Base-by-base conservation (phyloP, 352 stramenopile species). In the Globisporangium splendens region DNA sequence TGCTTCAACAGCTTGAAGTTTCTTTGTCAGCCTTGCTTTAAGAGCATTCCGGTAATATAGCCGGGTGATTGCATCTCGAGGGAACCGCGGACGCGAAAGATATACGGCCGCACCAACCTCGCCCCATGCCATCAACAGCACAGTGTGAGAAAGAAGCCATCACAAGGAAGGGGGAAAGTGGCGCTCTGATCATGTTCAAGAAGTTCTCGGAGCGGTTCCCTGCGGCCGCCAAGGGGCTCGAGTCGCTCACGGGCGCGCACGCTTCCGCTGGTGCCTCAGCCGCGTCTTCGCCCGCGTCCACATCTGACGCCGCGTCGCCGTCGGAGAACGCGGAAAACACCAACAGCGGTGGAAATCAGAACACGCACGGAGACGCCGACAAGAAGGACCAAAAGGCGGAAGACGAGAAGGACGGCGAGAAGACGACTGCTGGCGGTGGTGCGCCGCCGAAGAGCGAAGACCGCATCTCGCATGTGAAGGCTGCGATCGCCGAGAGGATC, bases 131-230 rank as follows among this genome's bases (percentile, higher is more conserved):
- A 8, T 35, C 28, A 35, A 35, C 28, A 44, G 39, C 13, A 43
- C 11, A 44, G 3, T n/a, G 39, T 8, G 39, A 44, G 39, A 44
- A 18, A 44, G 39, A 44, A 44, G 12, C 12, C 39, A 44, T 43
- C 3, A 13, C 14, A 13, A 2, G 8, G 3, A 43, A 2, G 38
- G 10, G 14, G 38, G 14, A 44, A 12, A 13, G 28, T 28, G 21
- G 8, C 21, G 22, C n/a, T n/a, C n/a, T n/a, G 22, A 46, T 17
- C 42, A 93, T 93, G 83, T 77, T 93, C 63, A 93, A 90, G 76
- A 86, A 76, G 58, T 70, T 91, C 20, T 81, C 83, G 35, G 80
- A 93, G 67, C 77, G 79, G 47, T 90, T 93, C 69, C 83, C 83
- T 21, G 70, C 68, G 46, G 79, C 80, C 8, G 83, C 79, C 22